Conservation (phyloP, 2,329 filamentous ascomycete species). For the Penicillium decumbens region DNA sequence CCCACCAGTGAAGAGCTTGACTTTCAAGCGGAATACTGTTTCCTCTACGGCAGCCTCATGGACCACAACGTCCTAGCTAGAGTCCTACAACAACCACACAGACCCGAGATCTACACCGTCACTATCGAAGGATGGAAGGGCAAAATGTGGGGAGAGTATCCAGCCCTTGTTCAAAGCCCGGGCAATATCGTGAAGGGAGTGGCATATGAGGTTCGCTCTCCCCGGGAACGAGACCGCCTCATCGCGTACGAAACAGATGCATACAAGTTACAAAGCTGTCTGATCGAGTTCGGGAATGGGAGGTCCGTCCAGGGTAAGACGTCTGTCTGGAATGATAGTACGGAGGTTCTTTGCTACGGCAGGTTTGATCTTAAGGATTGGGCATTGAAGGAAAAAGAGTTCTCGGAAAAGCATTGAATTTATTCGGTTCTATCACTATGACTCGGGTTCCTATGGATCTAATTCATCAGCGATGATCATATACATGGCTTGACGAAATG, state of each 20-base stretch:
- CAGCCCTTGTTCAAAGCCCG: not conserved
- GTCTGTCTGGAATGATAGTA: not conserved
- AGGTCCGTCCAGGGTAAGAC: not conserved
- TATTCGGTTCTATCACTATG: not conserved
- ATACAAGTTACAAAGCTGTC: not conserved
- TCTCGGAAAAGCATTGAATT: not conserved
- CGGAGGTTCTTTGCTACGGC: not conserved
- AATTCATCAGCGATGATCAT: conserved; percentile 2
- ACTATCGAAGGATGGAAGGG: not conserved
- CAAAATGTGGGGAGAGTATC: not conserved
- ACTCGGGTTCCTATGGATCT: not conserved
- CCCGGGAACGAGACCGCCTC: not conserved
- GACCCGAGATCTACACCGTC: not conserved
- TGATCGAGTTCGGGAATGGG: not conserved
- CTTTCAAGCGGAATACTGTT: not conserved
- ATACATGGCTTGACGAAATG: not conserved
- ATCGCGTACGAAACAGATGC: not conserved
- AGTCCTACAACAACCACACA: not conserved
- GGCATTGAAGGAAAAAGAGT: not conserved
- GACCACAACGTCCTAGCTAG: not conserved
- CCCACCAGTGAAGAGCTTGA: not conserved
- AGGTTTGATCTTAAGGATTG: not conserved
- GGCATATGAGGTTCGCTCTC: not conserved
- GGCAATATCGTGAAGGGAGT: not conserved
- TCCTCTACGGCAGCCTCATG: not conserved